Percentiles rank a stretch among this genome's conserved stretches.
Conservation (phyloP, 2,329 filamentous ascomycete genomes). For the Claviceps paspali region DNA sequence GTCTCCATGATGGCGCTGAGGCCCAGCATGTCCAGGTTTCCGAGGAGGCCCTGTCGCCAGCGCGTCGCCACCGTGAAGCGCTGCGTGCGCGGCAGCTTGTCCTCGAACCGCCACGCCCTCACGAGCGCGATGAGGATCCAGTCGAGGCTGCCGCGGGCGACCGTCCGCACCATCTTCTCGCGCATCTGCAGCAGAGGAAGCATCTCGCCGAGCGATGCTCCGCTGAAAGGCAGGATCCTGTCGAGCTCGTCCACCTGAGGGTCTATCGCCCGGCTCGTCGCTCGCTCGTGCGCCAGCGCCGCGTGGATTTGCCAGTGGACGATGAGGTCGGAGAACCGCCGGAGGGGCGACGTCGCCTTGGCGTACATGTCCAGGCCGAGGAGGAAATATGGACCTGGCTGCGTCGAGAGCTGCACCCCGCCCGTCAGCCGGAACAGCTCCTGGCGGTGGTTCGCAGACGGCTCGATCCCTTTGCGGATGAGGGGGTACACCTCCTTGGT, state of each 20-base stretch:
- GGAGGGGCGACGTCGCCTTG: conserved; percentile 51
- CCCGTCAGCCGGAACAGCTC: conserved; percentile 24
- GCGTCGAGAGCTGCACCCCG: conserved; percentile 34
- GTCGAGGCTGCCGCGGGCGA: conserved; percentile 29
- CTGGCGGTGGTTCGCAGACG: conserved; percentile 15
- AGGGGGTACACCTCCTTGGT: conserved; percentile 20
- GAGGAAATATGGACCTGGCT: conserved; percentile 37
- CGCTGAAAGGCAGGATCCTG: conserved; percentile 31
- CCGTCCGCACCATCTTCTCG: conserved; percentile 32
- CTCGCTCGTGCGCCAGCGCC: conserved; percentile 32
- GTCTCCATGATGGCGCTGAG: conserved; percentile 26
- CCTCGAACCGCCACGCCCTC: conserved; percentile 43
- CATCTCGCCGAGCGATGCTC: conserved; percentile 24
- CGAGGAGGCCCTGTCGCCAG: conserved; percentile 19
- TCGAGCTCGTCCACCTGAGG: conserved; percentile 14
- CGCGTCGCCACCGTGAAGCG: conserved; percentile 29
- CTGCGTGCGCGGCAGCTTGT: conserved; percentile 31
- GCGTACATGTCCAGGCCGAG: conserved; percentile 46
- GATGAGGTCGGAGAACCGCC: conserved; percentile 46
- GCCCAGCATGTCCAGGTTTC: conserved; percentile 36
- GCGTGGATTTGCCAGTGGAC: conserved; percentile 53
- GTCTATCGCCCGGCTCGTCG: conserved; percentile 13
- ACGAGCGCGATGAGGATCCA: conserved; percentile 46
- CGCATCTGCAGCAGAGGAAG: conserved; percentile 36
- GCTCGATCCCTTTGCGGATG: conserved; percentile 17